A percentile compares a stretch with the other conserved stretches of the same genome.
Evolutionary conservation across 805 yeast species (phyloP).

Genomic region (Starmerella apis): DNA sequence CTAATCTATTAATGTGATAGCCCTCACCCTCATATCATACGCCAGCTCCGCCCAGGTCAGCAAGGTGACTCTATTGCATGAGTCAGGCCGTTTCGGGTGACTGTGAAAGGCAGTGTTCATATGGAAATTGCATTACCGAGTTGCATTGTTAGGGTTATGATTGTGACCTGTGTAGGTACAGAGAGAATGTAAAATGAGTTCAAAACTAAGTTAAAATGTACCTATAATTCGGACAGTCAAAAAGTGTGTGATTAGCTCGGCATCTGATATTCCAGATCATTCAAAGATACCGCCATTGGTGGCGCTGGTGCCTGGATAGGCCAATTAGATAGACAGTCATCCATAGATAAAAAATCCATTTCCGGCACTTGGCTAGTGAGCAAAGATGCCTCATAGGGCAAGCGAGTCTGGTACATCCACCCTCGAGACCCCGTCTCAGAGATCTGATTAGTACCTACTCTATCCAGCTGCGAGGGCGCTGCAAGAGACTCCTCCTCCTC

Average conservation of each 20-base stretch:
- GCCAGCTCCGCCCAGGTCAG: too few species aligned
- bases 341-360: neutral
- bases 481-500: neutral
- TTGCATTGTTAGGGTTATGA: neutral
- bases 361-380: neutral
- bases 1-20: neutral
- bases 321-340: neutral
- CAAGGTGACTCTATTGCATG: too few species aligned
- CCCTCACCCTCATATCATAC: too few species aligned
- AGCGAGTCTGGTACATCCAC: neutral
- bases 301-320: neutral
- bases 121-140: neutral
- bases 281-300: neutral
- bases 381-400: neutral
- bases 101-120: neutral
- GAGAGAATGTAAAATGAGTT: neutral
- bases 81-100: neutral
- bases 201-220: neutral
- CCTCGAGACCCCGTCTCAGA: neutral
- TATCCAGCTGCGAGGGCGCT: neutral
- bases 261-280: constrained; percentile 1
- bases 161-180: neutral
- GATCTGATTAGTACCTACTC: neutral
- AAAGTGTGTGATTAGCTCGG: neutral
- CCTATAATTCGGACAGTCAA: too few species aligned